phyloP scores from a whole-genome alignment of 2,329 filamentous ascomycete species.

The Penicillium freii region DNA sequence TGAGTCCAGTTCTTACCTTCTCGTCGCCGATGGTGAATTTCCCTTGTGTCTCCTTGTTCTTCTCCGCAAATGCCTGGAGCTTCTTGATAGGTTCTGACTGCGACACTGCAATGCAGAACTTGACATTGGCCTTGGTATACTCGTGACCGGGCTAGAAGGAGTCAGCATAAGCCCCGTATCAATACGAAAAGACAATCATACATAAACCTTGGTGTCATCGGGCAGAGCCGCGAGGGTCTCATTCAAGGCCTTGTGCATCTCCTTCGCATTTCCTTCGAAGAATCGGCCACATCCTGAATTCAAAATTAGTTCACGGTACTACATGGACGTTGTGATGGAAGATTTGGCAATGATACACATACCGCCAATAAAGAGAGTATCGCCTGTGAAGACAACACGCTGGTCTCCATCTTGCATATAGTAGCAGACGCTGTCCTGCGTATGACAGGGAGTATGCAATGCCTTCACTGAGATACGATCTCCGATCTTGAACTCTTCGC shows the following conservation, averaged over 20 bases:
- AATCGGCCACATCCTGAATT: slow-evolving; percentile 80
- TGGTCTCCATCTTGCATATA: slow-evolving; percentile 74
- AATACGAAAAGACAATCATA: slow-evolving; percentile 50
- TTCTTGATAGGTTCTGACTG: slow-evolving; percentile 74
- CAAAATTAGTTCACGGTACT: neutral
- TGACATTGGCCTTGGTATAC: slow-evolving; percentile 96
- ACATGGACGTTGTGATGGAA: neutral
- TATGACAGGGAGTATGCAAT: slow-evolving; percentile 96
- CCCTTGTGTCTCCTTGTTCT: slow-evolving; percentile 85
- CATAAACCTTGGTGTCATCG: slow-evolving; percentile 87
- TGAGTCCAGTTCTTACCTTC: slow-evolving; percentile 61
- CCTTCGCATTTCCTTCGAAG: slow-evolving; percentile 83
- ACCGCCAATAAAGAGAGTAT: slow-evolving; percentile 94
- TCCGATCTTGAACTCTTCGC: slow-evolving; percentile 77
- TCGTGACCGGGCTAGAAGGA: slow-evolving; percentile 77
- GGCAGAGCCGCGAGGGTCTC: slow-evolving; percentile 76
- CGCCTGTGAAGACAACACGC: slow-evolving; percentile 87
- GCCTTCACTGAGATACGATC: slow-evolving; percentile 75
- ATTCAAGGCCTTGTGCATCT: slow-evolving; percentile 95
- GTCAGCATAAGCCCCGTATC: slow-evolving; percentile 4
- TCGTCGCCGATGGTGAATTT: slow-evolving; percentile 97
- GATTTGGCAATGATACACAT: slow-evolving; percentile 20
- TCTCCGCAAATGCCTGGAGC: slow-evolving; percentile 71
- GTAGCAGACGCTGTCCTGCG: slow-evolving; percentile 97
- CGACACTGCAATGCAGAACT: slow-evolving; percentile 75